Percentiles rank a stretch among this genome's conserved stretches.
Evolutionary conservation across 495 filamentous ascomycete genomes (phyloP).

Genomic region (Usnea hakonensis): DNA sequence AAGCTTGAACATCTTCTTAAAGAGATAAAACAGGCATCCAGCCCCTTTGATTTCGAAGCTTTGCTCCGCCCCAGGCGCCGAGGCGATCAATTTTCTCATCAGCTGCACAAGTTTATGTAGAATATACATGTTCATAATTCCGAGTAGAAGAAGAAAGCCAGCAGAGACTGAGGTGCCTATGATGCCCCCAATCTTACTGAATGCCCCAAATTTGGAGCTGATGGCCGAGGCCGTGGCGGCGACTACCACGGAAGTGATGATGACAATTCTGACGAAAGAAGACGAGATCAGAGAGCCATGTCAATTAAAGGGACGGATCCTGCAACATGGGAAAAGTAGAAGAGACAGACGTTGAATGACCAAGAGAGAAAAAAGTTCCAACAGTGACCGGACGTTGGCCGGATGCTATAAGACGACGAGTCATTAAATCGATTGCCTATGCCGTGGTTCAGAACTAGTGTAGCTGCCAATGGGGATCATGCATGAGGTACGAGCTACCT

Average conservation of each 20-base stretch:
- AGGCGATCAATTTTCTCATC: conserved; percentile 48
- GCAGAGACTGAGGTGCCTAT: conserved; percentile 80
- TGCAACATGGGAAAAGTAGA: background rate
- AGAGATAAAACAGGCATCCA: conserved; percentile 63
- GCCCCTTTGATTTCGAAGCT: conserved; percentile 65
- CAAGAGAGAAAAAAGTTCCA: conserved; percentile 90
- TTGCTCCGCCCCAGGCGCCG: conserved; percentile 47
- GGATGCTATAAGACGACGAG: conserved; percentile 76
- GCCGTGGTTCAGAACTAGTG: background rate
- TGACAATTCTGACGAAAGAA: conserved; percentile 53
- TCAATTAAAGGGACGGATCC: background rate
- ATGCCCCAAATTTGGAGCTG: conserved; percentile 66
- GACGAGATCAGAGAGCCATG: background rate
- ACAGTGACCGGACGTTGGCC: conserved; percentile 86
- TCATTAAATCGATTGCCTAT: conserved; percentile 91
- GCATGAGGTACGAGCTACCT: too few species aligned
- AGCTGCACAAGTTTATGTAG: conserved; percentile 63
- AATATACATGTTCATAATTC: conserved; percentile 79
- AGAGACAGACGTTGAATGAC: conserved; percentile 65
- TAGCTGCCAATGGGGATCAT: background rate
- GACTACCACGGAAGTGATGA: conserved; percentile 84
- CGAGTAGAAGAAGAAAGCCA: conserved; percentile 72
- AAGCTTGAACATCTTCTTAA: conserved; percentile 70
- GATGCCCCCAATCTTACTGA: conserved; percentile 76
- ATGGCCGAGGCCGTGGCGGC: conserved; percentile 82